Base-by-base conservation (phyloP, 148 eudicot genomes). In the Chenopodium berlandieri region DNA sequence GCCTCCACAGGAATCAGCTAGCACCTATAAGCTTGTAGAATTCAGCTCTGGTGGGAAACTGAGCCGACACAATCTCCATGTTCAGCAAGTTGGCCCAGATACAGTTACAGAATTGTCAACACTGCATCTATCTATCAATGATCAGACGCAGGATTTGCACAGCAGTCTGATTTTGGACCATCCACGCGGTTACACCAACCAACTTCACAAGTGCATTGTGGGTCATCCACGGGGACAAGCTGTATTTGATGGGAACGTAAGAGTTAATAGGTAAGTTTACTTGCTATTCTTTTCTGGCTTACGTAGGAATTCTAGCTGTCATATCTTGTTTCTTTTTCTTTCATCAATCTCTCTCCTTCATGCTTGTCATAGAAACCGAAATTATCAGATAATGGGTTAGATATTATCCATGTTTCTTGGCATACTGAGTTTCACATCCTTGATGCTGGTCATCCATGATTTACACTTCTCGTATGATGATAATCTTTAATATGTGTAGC, bases 121-220 rank as follows among this genome's bases (percentile, higher is more conserved):
- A 31, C 88, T 95, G 84, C 99, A 95, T 86, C 86, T 95, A 74
- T 89, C 88, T 70, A 66, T 83, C 50, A 70, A 83, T 67, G 90
- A 91, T 83, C 99, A 95, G 82, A 90, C 89, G 34, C 99, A 95
- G 78, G 99, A 95, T 89, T 86, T 95, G 77, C 97, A 95, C 83
- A 95, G 99, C 85, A 88, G 78, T 67, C 75, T 95, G 27, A 82
- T 95, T 64, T 86, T 95, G 85, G 94, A 95, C 82, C 95, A 95
- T 84, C 99, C 99, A 74, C 91, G 97, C 40, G 97, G 97, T 52
- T 64, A 75, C 84, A 85, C 97, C 58, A 86, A 87, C 80, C 99
- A 95, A 82, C 94, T 95, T 88, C 99, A 95, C 82, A 95, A 95
- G 88, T 93, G 97, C 89, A 95, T 95, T 83, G 96, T 92, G 47